Evolutionary conservation across 495 filamentous ascomycete genomes (phyloP), one percentile per base, ranked within the genome.

Genomic region (Aspergillus kassunensis): DNA sequence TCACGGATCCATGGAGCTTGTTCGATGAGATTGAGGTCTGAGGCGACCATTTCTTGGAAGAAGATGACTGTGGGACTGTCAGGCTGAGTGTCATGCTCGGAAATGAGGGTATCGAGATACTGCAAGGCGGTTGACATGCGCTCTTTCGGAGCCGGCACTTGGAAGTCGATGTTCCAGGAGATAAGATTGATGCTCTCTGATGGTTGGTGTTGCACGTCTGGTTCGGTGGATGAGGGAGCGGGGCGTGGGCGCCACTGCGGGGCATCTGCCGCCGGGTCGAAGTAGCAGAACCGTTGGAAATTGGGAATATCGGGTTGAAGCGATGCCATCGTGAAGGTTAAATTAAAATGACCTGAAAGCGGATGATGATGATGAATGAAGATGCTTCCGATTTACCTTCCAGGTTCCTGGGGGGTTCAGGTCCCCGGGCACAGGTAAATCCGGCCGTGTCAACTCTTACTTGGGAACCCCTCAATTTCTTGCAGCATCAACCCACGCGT

Each of bases 21-120:
- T 34, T 69, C 50, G 35, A 82, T 73, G 2, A 68, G 52, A 0
- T 36, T 42, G 2, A 82, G 64, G 52, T 81, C 75, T 0, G 56
- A 46, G 7, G 34, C 29, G 9, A 69, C 41, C 63, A 77, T 80
- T 56, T 82, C 79, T 37, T 80, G 74, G 13, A 84, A 57, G 65
- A 74, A 73, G 51, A 84, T 62, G 9, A 81, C 60, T 7, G 25
- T 16, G 9, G 54, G 47, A 13, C 29, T n/a, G 7, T 4, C 20
- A n/a, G 33, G 9, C 15, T 34, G 10, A 18, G 23, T 3, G 4
- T 31, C 12, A 0, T 55, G 27, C 12, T 49, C 12, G 24, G 29
- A 11, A 12, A 23, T 25, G 16, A 29, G 37, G 0, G 24, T 27
- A 15, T 35, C n/a, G 33, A 44, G 54, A 31, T 52, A 42, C 36